These are phyloP conservation scores for Fusarium foetens DNA, from an alignment of 2,329 filamentous ascomycete genomes.

Conservation along the genomic window DNA sequence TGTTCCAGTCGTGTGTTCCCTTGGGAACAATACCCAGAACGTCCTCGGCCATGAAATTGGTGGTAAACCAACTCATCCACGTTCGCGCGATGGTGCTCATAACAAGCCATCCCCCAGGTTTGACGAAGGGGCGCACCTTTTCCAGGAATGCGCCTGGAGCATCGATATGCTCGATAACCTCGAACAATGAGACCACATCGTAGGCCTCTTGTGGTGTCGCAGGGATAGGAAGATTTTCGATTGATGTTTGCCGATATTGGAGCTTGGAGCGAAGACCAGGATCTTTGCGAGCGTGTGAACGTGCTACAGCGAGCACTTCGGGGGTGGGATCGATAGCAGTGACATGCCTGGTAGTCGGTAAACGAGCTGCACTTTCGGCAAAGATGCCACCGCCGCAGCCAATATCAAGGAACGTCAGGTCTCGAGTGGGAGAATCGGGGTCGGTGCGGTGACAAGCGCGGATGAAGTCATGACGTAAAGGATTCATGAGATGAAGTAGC, in stretches of 20 bases:
- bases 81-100: conserved; percentile 93
- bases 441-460: conserved; percentile 71
- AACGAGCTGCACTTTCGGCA: conserved; percentile 82
- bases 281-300: conserved; percentile 78
- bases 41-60: conserved; percentile 91
- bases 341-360: conserved; percentile 70
- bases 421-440: conserved; percentile 51
- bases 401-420: conserved; percentile 83
- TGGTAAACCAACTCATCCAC: conserved; percentile 89
- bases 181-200: conserved; percentile 89
- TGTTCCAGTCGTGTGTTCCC: conserved; percentile 95
- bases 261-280: conserved; percentile 73
- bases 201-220: conserved; percentile 59
- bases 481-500: conserved; percentile 97
- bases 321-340: conserved; percentile 82
- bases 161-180: conserved; percentile 94
- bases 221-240: conserved; percentile 73
- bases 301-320: conserved; percentile 78
- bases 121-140: conserved; percentile 77
- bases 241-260: conserved; percentile 77
- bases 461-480: conserved; percentile 93
- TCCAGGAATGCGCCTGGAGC: conserved; percentile 79
- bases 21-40: conserved; percentile 85
- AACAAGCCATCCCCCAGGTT: conserved; percentile 92
- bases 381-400: conserved; percentile 98